Base-by-base conservation (phyloP, 2,329 filamentous ascomycete species). In the Stagonosporopsis cucurbitacearum region DNA sequence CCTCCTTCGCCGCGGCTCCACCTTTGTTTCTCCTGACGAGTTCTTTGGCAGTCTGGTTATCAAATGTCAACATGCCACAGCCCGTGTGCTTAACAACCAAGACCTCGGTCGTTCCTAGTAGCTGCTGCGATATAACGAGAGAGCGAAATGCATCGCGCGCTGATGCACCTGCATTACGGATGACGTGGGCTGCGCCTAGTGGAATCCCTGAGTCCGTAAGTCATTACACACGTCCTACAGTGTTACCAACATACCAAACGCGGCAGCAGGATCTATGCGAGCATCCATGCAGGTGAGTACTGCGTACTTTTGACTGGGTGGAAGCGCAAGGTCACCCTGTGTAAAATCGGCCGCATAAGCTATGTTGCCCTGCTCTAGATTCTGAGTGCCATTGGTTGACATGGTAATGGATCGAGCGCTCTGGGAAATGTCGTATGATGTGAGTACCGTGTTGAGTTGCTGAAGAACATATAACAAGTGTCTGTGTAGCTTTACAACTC, bases 211-310 rank as follows among this genome's bases (percentile, higher is more conserved):
- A 13, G 5, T 23, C 11, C 6, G 17, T 53, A 22, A 53, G 23
- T 19, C 35, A 37, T 20, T 12, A 6, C 19, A 37, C 33, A 37
- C 17, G 19, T 11, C 11, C 19, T 20, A 9, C 15, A 17, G 33
- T 8, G 3, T 33, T 7, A 20, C 15, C 13, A 11, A 43, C 23
- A 2, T 47, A 53, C 50, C 88, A 50, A 92, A 88, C 7, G 88
- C 88, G 12, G 83, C 78, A 3, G 85, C 82, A 0, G 90, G 86
- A 65, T 94, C 82, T 73, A 81, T 80, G 12, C 90, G 86, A 5
- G 91, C 88, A 68, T 95, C 90, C 90, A 95, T 95, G 76, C 91
- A 95, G 0, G 89, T 90, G 40, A 94, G 74, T 60, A 89, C 78
- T 7, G 86, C 79, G 67, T 90, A 90, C 65, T 88, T 84, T 76